Evolutionary conservation across 441 rosid species (phyloP).

Genomic region (Capsella rubella): DNA sequence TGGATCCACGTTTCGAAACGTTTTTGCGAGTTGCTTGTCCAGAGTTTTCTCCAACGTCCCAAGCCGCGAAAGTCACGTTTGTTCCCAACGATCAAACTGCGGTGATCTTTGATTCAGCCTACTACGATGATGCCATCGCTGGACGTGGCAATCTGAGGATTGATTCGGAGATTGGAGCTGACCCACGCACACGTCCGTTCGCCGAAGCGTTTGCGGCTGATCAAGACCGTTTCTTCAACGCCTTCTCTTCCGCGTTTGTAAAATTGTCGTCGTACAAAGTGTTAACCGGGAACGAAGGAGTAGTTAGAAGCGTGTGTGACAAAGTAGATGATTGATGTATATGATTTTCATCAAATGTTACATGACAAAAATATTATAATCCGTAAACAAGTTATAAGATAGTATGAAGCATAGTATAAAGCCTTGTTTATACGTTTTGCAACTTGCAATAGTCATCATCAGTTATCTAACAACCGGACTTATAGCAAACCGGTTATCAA

Average conservation of each 20-base stretch:
- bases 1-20: conserved; percentile 47
- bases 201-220: conserved; percentile 49
- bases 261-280: conserved; percentile 50
- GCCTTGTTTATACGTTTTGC: no score
- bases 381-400: neutral
- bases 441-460: no score
- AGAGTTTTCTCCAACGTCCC: conserved; percentile 27
- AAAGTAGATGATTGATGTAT: conserved; percentile 38
- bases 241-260: conserved; percentile 54
- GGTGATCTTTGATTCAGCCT: conserved; percentile 47
- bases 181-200: conserved; percentile 50
- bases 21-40: conserved; percentile 48
- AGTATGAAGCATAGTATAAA: neutral
- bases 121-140: conserved; percentile 45
- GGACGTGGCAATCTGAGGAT: conserved; percentile 52
- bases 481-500: no score
- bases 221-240: conserved; percentile 47
- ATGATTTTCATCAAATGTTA: neutral
- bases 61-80: conserved; percentile 47
- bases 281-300: conserved; percentile 47
- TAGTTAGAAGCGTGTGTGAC: conserved; percentile 49
- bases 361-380: neutral
- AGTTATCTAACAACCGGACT: no score
- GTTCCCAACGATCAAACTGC: conserved; percentile 53
- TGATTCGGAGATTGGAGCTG: conserved; percentile 52